Percentiles rank a stretch among this genome's conserved stretches.
Conservation (phyloP, 2,329 filamentous ascomycete species). For the Botrytis elliptica region DNA sequence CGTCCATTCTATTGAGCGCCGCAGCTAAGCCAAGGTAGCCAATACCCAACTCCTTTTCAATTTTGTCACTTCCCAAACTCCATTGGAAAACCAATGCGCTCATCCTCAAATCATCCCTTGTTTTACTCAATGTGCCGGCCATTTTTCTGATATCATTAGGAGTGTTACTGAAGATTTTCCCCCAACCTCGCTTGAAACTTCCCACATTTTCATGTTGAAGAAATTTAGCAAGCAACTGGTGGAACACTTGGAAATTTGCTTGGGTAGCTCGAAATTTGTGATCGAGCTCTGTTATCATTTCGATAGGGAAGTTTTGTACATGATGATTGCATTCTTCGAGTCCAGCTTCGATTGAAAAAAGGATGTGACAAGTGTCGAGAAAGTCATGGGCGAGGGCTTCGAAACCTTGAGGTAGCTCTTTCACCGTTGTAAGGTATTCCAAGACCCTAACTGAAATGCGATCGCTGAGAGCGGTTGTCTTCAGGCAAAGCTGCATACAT, state of each 20-base stretch:
- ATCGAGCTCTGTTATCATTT: conserved; percentile 63
- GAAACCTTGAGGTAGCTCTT: conserved; percentile 55
- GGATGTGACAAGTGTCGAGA: conserved; percentile 62
- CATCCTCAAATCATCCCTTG: conserved; percentile 61
- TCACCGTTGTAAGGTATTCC: conserved; percentile 59
- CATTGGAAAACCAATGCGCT: conserved; percentile 65
- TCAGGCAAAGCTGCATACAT: conserved; percentile 52
- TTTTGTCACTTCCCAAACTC: conserved; percentile 58
- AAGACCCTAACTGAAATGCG: conserved; percentile 64
- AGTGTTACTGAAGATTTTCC: conserved; percentile 60
- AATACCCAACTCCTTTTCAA: conserved; percentile 60
- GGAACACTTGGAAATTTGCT: conserved; percentile 60
- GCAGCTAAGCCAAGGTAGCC: conserved; percentile 67
- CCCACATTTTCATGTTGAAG: conserved; percentile 29
- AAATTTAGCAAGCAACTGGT: conserved; percentile 62
- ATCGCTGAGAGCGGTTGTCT: conserved; percentile 60
- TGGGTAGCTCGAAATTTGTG: conserved; percentile 61
- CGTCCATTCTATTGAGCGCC: conserved; percentile 54
- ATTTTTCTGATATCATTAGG: conserved; percentile 57
- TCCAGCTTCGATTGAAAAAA: conserved; percentile 68
- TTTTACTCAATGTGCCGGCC: conserved; percentile 55
- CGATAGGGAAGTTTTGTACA: conserved; percentile 54
- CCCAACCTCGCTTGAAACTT: conserved; percentile 52
- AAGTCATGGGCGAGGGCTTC: conserved; percentile 63
- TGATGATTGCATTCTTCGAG: conserved; percentile 54